A percentile compares a stretch with the other conserved stretches of the same genome.
phyloP scores from a whole-genome alignment of 306 rosid species.

The Vicia sativa region DNA sequence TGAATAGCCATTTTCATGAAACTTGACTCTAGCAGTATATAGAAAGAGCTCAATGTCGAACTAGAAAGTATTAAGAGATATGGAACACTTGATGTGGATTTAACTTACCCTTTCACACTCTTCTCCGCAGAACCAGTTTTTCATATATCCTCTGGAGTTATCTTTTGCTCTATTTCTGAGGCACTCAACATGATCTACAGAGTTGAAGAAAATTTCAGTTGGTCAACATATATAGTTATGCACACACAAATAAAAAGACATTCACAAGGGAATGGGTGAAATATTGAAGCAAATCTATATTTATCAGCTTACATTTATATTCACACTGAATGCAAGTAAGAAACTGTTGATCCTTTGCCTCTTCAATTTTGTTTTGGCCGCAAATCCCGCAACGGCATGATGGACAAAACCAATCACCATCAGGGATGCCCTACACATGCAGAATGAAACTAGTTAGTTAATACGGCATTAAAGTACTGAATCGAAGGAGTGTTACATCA shows the following conservation, averaged over 20 bases:
- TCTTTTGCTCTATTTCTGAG: conserved; percentile 37
- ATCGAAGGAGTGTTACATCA: conserved; percentile 9
- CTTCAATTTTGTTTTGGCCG: conserved; percentile 41
- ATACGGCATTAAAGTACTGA: conserved; percentile 17
- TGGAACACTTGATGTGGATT: conserved; percentile 13
- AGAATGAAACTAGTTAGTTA: conserved; percentile 28
- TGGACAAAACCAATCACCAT: conserved; percentile 92
- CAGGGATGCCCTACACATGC: conserved; percentile 69
- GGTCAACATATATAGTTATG: neutral
- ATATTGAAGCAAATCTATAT: conserved; percentile 31
- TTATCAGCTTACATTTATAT: conserved; percentile 60
- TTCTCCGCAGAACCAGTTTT: conserved; percentile 64
- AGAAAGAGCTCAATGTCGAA: neutral
- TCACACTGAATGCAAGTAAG: conserved; percentile 81
- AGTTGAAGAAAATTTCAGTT: conserved; percentile 20
- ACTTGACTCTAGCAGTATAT: conserved; percentile 17
- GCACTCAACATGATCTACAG: conserved; percentile 72
- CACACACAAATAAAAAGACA: conserved; percentile 2
- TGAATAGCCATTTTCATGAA: neutral
- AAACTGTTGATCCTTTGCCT: conserved; percentile 33
- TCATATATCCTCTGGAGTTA: conserved; percentile 35
- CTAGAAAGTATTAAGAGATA: neutral
- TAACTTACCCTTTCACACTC: conserved; percentile 64
- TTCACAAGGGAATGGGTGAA: conserved; percentile 10
- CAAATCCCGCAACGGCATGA: conserved; percentile 79